These are phyloP conservation scores for Pseudocercospora pini-densiflorae DNA, from an alignment of 2,329 filamentous ascomycete genomes.

Conservation along the genomic window DNA sequence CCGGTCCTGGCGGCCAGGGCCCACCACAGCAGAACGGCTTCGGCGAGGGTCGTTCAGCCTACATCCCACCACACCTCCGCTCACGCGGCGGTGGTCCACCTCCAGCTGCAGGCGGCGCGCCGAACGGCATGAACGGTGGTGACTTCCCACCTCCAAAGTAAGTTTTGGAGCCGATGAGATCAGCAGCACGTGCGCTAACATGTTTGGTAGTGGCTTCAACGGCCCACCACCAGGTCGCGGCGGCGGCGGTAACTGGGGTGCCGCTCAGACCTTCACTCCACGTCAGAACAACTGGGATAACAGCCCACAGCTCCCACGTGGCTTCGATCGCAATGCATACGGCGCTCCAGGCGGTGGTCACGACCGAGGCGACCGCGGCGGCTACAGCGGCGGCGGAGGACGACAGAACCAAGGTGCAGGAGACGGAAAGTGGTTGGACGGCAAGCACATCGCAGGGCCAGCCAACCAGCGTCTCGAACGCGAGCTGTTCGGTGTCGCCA, in stretches of 20 bases:
- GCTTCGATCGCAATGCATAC: conserved; percentile 68
- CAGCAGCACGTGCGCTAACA: conserved; percentile 30
- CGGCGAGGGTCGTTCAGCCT: conserved; percentile 65
- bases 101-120: conserved; percentile 47
- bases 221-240: conserved; percentile 35
- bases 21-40: conserved; percentile 53
- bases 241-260: conserved; percentile 55
- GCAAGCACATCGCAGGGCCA: conserved; percentile 92
- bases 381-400: conserved; percentile 54
- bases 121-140: conserved; percentile 59
- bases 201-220: conserved; percentile 52
- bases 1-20: conserved; percentile 44
- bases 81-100: conserved; percentile 44
- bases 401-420: conserved; percentile 77
- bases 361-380: conserved; percentile 50
- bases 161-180: conserved; percentile 31
- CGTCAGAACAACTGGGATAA: conserved; percentile 49
- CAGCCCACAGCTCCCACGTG: conserved; percentile 43
- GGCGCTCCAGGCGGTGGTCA: conserved; percentile 57
- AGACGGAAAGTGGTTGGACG: conserved; percentile 94
- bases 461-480: conserved; percentile 88
- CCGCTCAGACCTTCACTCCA: conserved; percentile 60
- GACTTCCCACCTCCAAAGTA: conserved; percentile 44
- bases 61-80: conserved; percentile 86
- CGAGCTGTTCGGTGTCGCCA: conserved; percentile 88